Evolutionary conservation across 768 basidiomycete genomes (phyloP), one percentile per base, ranked within the genome.

Genomic region (Psilocybe cyanescens): DNA sequence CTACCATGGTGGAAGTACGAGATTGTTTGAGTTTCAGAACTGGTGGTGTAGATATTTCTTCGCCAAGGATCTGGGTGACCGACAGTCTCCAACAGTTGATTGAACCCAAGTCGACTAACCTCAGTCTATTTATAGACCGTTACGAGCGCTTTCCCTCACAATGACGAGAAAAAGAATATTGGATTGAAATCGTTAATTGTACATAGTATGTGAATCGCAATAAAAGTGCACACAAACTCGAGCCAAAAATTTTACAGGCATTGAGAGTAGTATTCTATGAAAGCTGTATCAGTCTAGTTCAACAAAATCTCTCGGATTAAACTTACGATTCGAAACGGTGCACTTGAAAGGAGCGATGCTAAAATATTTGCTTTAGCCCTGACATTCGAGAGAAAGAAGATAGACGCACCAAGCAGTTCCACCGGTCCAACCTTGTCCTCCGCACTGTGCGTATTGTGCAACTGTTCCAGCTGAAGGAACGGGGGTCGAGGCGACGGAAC

Each of bases 371-470:
- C 7, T 49, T 49, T 16, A 16, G 24, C 37, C 12, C 2, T 19
- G 30, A 12, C 3, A 44, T 17, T 29, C 24, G 8, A 28, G 4
- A 30, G 33, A 31, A 56, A 9, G 1, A 46, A 1, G 19, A 7
- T 16, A n/a, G 2, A 65, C 73, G 28, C 62, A 78, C 78, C 80
- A 81, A 19, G 49, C 71, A 29, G 77, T 80, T 14, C 74, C 58
- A 9, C 79, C 79, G 9, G 76, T 71, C 59, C 68, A 82, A 9
- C 75, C 75, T 57, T 66, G 74, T 12, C 80, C 80, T 65, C 81
- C 81, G 56, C 79, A 82, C 58, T 81, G 80, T 1, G 74, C 79
- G 46, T 77, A 81, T 29, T 80, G 71, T 5, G 75, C 67, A 3
- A 76, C 74, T 11, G 76, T 73, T 19, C 67, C 59, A 14, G 68